Evolutionary conservation across 2,329 filamentous ascomycete genomes (phyloP).

Genomic region (Xylaria sp.): DNA sequence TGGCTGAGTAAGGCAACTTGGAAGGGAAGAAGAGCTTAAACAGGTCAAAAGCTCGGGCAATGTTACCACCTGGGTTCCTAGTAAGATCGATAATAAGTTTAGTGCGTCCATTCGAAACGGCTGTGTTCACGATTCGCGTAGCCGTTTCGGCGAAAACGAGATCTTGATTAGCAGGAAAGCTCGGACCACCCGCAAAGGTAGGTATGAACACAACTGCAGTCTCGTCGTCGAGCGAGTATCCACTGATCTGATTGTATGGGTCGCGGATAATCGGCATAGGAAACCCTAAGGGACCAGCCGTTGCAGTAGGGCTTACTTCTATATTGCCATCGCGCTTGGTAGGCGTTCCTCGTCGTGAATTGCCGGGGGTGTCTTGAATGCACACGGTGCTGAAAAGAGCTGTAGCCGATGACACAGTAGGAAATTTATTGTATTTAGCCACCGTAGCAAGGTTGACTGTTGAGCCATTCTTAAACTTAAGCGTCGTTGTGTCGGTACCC

Average conservation of each 20-base stretch:
- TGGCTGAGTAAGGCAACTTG: slow-evolving; percentile 18
- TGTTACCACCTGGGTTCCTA: slow-evolving; percentile 16
- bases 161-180: slow-evolving; percentile 14
- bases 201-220: slow-evolving; percentile 27
- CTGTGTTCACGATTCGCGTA: slow-evolving; percentile 18
- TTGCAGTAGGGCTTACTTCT: slow-evolving; percentile 15
- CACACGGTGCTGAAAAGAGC: slow-evolving; percentile 7
- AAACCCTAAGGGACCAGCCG: slow-evolving; percentile 4
- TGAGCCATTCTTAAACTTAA: slow-evolving; percentile 20
- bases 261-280: slow-evolving; percentile 15
- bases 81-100: slow-evolving; percentile 26
- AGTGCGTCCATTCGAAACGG: slow-evolving; percentile 3
- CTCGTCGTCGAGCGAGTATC: slow-evolving; percentile 18
- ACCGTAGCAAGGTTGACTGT: slow-evolving; percentile 2
- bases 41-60: slow-evolving; percentile 18
- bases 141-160: slow-evolving; percentile 12
- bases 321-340: not conserved
- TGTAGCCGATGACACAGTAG: not conserved
- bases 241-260: slow-evolving; percentile 23
- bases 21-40: slow-evolving; percentile 29
- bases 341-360: not conserved
- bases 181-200: not conserved
- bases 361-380: not conserved
- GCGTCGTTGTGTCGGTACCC: slow-evolving; percentile 6
- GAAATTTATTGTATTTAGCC: slow-evolving; percentile 9